A percentile compares a stretch with the other conserved stretches of the same genome.
Conservation (phyloP, 2,329 filamentous ascomycete genomes). For the Hypoxylon sp. region DNA sequence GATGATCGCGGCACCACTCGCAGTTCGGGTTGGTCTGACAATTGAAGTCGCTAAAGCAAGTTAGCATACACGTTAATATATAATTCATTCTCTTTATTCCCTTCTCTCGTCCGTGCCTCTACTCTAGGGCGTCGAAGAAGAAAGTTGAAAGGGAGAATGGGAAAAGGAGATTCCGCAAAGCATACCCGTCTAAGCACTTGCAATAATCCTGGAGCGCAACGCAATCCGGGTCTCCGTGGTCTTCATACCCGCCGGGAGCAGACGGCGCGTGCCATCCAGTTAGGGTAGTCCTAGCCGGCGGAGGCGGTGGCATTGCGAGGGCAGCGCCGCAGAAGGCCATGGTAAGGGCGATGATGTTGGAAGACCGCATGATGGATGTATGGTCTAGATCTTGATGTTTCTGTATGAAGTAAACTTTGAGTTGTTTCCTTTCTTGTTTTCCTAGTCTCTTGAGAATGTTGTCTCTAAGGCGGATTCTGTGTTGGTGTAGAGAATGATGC, state of each 20-base stretch:
- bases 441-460: neutral
- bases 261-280: neutral
- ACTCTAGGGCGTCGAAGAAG: neutral
- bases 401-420: neutral
- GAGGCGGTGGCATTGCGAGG: slow-evolving; percentile 39
- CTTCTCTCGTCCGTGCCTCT: neutral
- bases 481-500: neutral
- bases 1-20: slow-evolving; percentile 50
- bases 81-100: neutral
- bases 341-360: slow-evolving; percentile 32
- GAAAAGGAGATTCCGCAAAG: neutral
- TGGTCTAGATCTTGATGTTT: neutral
- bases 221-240: slow-evolving; percentile 44
- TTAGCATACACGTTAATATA: neutral
- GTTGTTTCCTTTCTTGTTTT: neutral
- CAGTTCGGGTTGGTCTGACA: slow-evolving; percentile 50
- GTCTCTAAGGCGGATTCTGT: neutral
- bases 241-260: slow-evolving; percentile 16
- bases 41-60: slow-evolving; percentile 48
- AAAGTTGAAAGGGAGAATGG: neutral
- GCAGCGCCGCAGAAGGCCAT: slow-evolving; percentile 43
- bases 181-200: slow-evolving; percentile 45
- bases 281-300: slow-evolving; percentile 13
- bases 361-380: slow-evolving; percentile 43
- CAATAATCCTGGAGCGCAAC: slow-evolving; percentile 46